phyloP scores from a whole-genome alignment of 805 yeast genomes.

The Crinitomyces ghanaensis region DNA sequence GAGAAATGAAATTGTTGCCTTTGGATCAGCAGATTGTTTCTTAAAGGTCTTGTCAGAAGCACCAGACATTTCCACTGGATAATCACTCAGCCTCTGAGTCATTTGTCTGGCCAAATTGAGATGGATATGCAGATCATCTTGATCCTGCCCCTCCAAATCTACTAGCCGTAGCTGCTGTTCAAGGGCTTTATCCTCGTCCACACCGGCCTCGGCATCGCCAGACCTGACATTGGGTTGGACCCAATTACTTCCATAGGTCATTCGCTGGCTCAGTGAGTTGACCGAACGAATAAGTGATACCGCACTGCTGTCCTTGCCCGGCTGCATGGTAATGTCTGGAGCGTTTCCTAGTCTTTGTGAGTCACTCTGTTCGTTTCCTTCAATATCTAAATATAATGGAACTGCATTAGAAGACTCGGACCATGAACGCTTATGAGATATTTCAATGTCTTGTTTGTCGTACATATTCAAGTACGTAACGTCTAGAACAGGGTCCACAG shows the following conservation, averaged over 20 bases:
- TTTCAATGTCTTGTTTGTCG: slow-evolving; percentile 35
- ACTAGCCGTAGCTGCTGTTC: slow-evolving; percentile 18
- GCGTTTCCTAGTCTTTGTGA: slow-evolving; percentile 63
- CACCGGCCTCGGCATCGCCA: slow-evolving; percentile 2
- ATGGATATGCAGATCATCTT: slow-evolving; percentile 7
- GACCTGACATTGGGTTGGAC: slow-evolving; percentile 2
- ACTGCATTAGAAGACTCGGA: slow-evolving; percentile 26
- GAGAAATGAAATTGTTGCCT: too few relatives aligned
- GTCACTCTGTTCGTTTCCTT: slow-evolving; percentile 73
- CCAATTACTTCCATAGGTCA: slow-evolving; percentile 37
- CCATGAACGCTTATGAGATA: not conserved
- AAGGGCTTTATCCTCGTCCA: slow-evolving; percentile 13
- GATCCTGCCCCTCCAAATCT: slow-evolving; percentile 17
- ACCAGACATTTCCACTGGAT: not conserved
- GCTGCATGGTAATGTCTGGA: slow-evolving; percentile 82
- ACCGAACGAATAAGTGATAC: slow-evolving; percentile 71
- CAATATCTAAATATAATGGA: slow-evolving; percentile 63
- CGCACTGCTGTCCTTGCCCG: slow-evolving; percentile 53
- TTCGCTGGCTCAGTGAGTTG: slow-evolving; percentile 76
- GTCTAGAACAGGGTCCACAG: slow-evolving; percentile 79
- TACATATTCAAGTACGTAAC: slow-evolving; percentile 59
- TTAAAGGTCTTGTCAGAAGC: not conserved
- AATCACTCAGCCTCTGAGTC: too few relatives aligned
- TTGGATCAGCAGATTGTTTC: too few relatives aligned
- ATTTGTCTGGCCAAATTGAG: slow-evolving; percentile 10